Evolutionary conservation across 1,284 basidiomycete species (phyloP), one percentile per base, ranked within the genome.

Genomic region (Hymenochaete sp.): DNA sequence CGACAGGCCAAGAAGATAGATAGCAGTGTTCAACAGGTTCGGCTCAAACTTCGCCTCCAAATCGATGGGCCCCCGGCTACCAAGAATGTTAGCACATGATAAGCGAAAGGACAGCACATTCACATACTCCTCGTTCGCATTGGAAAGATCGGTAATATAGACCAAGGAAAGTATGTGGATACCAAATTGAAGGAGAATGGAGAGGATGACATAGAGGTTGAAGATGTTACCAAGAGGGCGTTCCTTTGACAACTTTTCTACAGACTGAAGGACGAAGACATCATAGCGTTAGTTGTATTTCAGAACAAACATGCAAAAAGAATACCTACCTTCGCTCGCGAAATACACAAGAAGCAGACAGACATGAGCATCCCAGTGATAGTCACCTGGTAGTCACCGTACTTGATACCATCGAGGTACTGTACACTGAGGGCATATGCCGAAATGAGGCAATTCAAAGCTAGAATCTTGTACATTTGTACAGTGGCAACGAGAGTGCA

Each of bases 391-490:
- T 97, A 97, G 62, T 97, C 93, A 21, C 93, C 93, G 63, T 92
- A 96, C 65, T 97, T 97, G 74, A 97, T 95, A 21, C 93, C 93
- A 54, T 97, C 92, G 13, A 97, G 72, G 60, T 97, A 96, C 63
- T 95, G 92, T 19, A 97, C 93, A 56, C 87, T 92, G 52, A 97
- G 70, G 62, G 87, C 92, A 67, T 93, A 97, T 25, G 93, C 93
- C 2, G 92, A 95, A 62, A 97, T 97, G 32, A 97, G 71, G 61
- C 93, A 96, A 63, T 97, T 97, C 50, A 96, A 70, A 2, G 93
- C 93, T 29, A 97, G 72, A 55, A 97, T 97, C 71, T 96, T 96
- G 80, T 96, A 97, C 93, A 97, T 97, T 67, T 97, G 93, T 48
- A 93, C 87, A 1, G 93, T 97, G 1, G 93, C 93, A 35, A 97